Conservation (phyloP, 179 eudicot genomes). For the Amaranthus tricolor region DNA sequence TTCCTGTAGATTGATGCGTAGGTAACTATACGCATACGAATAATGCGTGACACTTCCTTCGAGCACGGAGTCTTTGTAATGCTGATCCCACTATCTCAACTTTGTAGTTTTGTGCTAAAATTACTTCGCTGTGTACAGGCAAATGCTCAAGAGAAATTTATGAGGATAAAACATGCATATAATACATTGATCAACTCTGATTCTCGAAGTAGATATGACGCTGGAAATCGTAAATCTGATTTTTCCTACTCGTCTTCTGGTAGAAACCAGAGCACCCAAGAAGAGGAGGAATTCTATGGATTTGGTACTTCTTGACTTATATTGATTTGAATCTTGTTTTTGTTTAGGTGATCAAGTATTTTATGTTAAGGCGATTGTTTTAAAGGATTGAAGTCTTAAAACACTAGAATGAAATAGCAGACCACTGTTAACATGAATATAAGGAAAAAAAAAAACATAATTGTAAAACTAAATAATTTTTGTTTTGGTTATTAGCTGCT, state of each 20-base stretch:
- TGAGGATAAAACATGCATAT: slow-evolving; percentile 98
- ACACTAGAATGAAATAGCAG: background rate
- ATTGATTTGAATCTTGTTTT: background rate
- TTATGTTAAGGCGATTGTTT: slow-evolving; percentile 1
- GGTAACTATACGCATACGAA: background rate
- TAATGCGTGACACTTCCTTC: background rate
- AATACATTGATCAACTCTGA: slow-evolving; percentile 74
- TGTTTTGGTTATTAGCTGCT: background rate
- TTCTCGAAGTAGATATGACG: slow-evolving; percentile 55
- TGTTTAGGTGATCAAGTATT: background rate
- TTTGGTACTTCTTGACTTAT: slow-evolving; percentile 48
- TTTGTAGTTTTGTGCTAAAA: background rate
- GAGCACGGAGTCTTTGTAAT: background rate
- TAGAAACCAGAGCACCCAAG: slow-evolving; percentile 48
- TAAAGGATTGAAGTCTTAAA: background rate
- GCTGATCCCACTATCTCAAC: background rate
- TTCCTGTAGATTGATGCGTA: background rate
- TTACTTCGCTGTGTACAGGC: slow-evolving; percentile 36
- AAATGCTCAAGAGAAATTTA: slow-evolving; percentile 89
- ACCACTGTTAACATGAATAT: background rate
- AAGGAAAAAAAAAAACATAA: no score
- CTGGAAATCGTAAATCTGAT: slow-evolving; percentile 46
- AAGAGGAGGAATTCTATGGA: slow-evolving; percentile 93
- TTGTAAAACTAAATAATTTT: no score
- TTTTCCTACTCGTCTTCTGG: slow-evolving; percentile 57